Conservation (phyloP, 73 alveolate species). For the Tetrahymena thermophila region DNA sequence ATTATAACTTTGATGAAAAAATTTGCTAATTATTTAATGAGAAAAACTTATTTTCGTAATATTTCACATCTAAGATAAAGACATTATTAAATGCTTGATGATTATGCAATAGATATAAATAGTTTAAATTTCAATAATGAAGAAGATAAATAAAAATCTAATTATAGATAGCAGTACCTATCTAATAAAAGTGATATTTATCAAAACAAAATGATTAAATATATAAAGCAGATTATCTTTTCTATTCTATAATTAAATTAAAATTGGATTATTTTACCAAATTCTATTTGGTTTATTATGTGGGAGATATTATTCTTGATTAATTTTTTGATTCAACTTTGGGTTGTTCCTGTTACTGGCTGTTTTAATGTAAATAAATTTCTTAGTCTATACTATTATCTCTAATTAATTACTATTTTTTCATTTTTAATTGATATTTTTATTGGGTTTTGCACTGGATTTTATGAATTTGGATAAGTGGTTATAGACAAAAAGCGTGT, state of each 20-base stretch:
- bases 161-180: background rate
- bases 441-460: background rate
- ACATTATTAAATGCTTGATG: background rate
- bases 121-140: background rate
- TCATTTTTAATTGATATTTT: background rate
- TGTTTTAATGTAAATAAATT: background rate
- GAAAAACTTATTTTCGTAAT: background rate
- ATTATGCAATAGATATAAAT: background rate
- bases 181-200: background rate
- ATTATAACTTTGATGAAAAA: background rate
- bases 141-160: background rate
- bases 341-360: background rate
- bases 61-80: background rate
- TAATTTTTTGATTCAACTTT: background rate
- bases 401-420: background rate
- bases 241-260: background rate
- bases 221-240: background rate
- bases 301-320: background rate
- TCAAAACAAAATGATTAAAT: background rate
- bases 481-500: background rate
- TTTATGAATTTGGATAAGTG: background rate
- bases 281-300: background rate
- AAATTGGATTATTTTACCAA: background rate
- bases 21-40: background rate
- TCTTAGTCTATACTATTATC: background rate